A percentile compares a stretch with the other conserved stretches of the same genome.
Conservation (phyloP, 1,284 basidiomycete genomes). For the Leccinum variabile region DNA sequence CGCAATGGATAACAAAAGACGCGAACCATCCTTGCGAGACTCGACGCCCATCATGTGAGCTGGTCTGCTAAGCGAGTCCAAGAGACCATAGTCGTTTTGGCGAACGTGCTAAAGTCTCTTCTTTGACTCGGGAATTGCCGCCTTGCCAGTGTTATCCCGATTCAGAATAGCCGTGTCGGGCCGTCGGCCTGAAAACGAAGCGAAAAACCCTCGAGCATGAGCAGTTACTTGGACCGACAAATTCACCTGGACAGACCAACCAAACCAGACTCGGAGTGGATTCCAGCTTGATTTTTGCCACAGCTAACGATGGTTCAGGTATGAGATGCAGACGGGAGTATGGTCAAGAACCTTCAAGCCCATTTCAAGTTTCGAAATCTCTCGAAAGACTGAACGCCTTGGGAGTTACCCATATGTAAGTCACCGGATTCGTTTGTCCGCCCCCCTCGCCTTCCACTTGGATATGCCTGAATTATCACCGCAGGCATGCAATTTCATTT, state of each 20-base stretch:
- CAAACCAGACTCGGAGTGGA: not conserved
- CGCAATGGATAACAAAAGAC: too few relatives aligned
- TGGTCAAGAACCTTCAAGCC: conserved; percentile 73
- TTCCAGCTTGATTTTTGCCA: conserved; percentile 3
- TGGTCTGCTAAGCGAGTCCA: too few relatives aligned
- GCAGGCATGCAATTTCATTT: not conserved
- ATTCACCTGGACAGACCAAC: not conserved
- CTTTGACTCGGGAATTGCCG: too few relatives aligned
- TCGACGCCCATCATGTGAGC: too few relatives aligned
- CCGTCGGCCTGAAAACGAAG: too few relatives aligned
- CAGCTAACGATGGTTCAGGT: conserved; percentile 47
- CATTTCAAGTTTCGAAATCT: conserved; percentile 85
- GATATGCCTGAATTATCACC: not conserved
- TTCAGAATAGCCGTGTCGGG: too few relatives aligned
- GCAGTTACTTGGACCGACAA: too few relatives aligned
- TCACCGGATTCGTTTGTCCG: conserved; percentile 15
- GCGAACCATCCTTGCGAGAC: too few relatives aligned
- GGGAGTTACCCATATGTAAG: conserved; percentile 86
- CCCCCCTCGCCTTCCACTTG: not conserved
- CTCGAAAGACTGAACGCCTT: conserved; percentile 63
- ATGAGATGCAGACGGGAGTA: conserved; percentile 90
- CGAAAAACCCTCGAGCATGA: too few relatives aligned
- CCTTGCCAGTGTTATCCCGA: too few relatives aligned
- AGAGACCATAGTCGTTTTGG: too few relatives aligned
- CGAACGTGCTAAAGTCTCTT: too few relatives aligned